Evolutionary conservation across 179 eudicot genomes (phyloP), one percentile per base, ranked within the genome.

Genomic region (Silene noctiflora): DNA sequence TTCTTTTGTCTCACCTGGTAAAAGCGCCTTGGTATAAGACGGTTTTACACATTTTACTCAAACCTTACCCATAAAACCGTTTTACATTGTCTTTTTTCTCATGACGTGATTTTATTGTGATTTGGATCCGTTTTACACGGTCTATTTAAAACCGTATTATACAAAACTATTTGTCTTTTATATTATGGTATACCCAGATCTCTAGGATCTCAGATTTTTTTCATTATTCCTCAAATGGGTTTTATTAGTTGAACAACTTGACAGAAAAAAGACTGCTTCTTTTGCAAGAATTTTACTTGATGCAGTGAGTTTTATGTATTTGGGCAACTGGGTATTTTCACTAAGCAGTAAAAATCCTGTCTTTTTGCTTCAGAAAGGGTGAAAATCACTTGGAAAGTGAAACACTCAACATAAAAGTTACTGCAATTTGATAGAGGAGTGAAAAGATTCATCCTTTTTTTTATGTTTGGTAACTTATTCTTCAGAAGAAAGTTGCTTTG

Each of bases 151-250:
- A 39, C 46, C 46, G 46, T 39, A 10, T 8, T 39, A 39, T 8
- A 39, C 46, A 39, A 39, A 4, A 6, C 46, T 39, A 39, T 39
- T 42, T 14, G 1, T 14, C 8, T 72, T 76, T 58, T 12, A 33
- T 33, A 33, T 33, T 33, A 4, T 10, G 64, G 53, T 19, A 10
- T 78, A 19, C 74, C 66, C 81, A 81, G 69, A 59, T 77, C 75
- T 77, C 78, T 64, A 81, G 81, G 70, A 69, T 69, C 73, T 78
- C 84, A 78, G 81, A 51, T 12, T 13, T 51, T 8, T 51, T 51
- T 51, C 58, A 51, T 12, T 51, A 12, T 51, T 51, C n/a, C 58
- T 51, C 58, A 51, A 51, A 51, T 51, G 58, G 58, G n/a, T 51
- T 51, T 13, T 11, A 13, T 51, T 51, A 51, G 58, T 51, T 51